Percentiles rank a stretch among this genome's conserved stretches.
Conservation (phyloP, 179 eudicot species). For the Silene vulgaris region DNA sequence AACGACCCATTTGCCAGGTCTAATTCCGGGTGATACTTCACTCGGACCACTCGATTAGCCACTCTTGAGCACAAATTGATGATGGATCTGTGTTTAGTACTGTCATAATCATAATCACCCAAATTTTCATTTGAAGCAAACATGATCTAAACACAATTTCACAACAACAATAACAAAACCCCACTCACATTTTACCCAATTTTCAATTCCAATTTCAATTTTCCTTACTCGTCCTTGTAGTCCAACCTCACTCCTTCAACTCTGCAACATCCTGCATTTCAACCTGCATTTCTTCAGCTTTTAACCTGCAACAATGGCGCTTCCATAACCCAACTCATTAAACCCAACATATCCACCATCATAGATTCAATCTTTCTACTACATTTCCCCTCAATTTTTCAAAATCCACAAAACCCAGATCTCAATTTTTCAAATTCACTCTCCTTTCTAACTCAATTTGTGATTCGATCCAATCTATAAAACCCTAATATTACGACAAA, state of each 20-base stretch:
- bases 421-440: conserved; percentile 11
- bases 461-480: neutral
- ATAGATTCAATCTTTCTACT: neutral
- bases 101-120: too few species aligned
- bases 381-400: neutral
- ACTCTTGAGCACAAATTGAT: too few species aligned
- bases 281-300: neutral
- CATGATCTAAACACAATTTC: too few species aligned
- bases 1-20: too few species aligned
- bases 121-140: too few species aligned
- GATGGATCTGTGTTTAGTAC: too few species aligned
- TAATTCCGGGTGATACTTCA: too few species aligned
- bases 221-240: neutral
- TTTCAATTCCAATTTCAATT: neutral
- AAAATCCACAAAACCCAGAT: conserved; percentile 24
- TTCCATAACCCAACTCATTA: neutral
- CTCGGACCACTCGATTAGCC: too few species aligned
- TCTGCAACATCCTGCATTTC: neutral
- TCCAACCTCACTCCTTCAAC: conserved; percentile 1
- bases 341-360: neutral
- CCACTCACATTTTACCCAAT: too few species aligned
- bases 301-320: neutral
- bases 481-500: neutral
- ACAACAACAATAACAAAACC: too few species aligned
- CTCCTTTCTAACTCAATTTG: too few species aligned